Conservation (phyloP, 2,329 filamentous ascomycete species). For the Botrytis hyacinthi region DNA sequence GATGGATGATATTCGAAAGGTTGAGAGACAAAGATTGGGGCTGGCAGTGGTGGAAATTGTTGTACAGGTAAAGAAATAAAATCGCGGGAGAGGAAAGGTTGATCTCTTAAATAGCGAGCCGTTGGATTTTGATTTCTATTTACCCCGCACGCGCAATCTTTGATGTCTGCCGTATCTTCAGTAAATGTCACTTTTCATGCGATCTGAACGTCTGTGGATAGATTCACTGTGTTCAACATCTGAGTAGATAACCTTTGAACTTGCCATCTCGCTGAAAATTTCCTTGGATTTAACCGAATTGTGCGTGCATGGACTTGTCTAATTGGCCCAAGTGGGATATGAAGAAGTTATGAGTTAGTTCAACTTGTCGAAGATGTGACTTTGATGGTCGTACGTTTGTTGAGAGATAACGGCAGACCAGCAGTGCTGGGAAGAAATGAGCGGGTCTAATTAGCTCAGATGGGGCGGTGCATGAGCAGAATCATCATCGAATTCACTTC, state of each 20-base stretch:
- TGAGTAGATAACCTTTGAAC: background rate
- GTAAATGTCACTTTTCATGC: background rate
- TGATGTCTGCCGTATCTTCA: background rate
- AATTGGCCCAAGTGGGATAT: background rate
- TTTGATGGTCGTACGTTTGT: background rate
- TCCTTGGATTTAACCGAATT: background rate
- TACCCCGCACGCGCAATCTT: background rate
- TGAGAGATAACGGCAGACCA: background rate
- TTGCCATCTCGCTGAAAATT: no score
- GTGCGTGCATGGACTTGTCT: background rate
- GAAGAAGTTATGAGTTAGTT: background rate
- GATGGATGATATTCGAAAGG: background rate
- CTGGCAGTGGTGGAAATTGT: background rate
- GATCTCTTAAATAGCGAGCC: background rate
- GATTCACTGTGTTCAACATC: background rate
- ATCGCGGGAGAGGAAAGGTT: background rate
- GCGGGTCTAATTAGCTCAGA: background rate
- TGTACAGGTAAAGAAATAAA: background rate
- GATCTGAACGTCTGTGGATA: background rate
- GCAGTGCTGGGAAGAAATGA: background rate
- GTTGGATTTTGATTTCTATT: background rate
- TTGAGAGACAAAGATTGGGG: background rate
- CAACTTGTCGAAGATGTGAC: background rate
- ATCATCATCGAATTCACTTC: background rate
- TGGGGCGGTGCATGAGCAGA: background rate